Conservation (phyloP, 495 filamentous ascomycete species). For the Penicillium ochrochloron region DNA sequence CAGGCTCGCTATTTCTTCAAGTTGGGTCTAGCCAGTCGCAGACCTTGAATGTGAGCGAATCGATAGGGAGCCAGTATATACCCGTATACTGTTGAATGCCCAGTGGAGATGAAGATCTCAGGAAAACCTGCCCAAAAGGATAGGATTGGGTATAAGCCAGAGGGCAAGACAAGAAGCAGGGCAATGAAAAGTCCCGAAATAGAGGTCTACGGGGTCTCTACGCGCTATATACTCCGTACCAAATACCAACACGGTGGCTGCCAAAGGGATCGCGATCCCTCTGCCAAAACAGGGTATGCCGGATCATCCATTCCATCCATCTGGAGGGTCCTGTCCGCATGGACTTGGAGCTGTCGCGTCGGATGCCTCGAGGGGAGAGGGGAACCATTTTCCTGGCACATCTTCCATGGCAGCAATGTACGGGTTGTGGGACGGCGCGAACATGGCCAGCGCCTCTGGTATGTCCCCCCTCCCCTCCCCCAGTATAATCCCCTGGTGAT, state of each 20-base stretch:
- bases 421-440: conserved; percentile 9
- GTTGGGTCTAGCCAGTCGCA: neutral
- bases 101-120: neutral
- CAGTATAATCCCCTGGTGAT: neutral
- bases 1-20: neutral
- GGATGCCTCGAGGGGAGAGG: conserved; percentile 9
- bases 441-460: conserved; percentile 14
- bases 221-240: conserved; percentile 26
- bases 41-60: neutral
- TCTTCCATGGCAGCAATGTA: conserved; percentile 11
- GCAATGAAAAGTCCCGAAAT: conserved; percentile 9
- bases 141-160: neutral
- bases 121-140: conserved; percentile 1
- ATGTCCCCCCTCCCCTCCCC: conserved; percentile 5
- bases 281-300: conserved; percentile 26
- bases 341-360: conserved; percentile 11
- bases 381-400: conserved; percentile 15
- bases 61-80: neutral
- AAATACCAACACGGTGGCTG: conserved; percentile 1
- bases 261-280: conserved; percentile 12
- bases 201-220: conserved; percentile 12
- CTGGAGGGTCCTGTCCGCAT: neutral
- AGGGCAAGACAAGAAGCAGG: conserved; percentile 8
- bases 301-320: conserved; percentile 31
- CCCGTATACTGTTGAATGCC: neutral